These are phyloP conservation scores for Kodamaea fungicola DNA, from an alignment of 1,139 yeast species.

Conservation along the genomic window DNA sequence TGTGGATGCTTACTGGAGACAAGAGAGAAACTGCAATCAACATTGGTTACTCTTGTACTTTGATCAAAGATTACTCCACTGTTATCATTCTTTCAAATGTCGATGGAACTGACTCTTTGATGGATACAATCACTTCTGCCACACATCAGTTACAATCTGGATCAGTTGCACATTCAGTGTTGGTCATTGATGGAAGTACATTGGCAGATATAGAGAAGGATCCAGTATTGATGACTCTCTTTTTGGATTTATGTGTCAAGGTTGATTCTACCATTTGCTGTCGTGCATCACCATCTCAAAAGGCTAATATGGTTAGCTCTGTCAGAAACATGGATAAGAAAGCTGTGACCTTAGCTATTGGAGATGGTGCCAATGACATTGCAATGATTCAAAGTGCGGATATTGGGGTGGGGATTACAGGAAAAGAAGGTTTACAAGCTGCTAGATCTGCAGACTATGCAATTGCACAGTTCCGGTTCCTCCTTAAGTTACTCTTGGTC, in stretches of 20 bases:
- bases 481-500: constrained; percentile 77
- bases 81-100: constrained; percentile 71
- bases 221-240: constrained; percentile 64
- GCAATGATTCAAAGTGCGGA: constrained; percentile 99
- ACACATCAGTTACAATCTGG: constrained; percentile 61
- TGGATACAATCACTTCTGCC: constrained; percentile 56
- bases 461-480: constrained; percentile 86
- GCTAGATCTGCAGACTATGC: constrained; percentile 95
- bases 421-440: constrained; percentile 95
- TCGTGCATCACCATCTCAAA: constrained; percentile 95
- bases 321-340: constrained; percentile 63
- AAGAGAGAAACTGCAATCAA: constrained; percentile 96
- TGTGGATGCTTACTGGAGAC: constrained; percentile 99
- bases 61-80: constrained; percentile 90
- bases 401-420: constrained; percentile 95
- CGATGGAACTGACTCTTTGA: constrained; percentile 47
- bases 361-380: constrained; percentile 99
- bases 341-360: constrained; percentile 89
- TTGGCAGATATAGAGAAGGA: constrained; percentile 70
- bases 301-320: constrained; percentile 80
- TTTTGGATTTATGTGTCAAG: constrained; percentile 78
- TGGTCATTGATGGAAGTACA: constrained; percentile 91
- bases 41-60: constrained; percentile 90
- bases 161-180: constrained; percentile 85
- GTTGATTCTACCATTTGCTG: constrained; percentile 93